Evolutionary conservation across 768 basidiomycete genomes (phyloP).

Genomic region (Phylloporus scabripes): DNA sequence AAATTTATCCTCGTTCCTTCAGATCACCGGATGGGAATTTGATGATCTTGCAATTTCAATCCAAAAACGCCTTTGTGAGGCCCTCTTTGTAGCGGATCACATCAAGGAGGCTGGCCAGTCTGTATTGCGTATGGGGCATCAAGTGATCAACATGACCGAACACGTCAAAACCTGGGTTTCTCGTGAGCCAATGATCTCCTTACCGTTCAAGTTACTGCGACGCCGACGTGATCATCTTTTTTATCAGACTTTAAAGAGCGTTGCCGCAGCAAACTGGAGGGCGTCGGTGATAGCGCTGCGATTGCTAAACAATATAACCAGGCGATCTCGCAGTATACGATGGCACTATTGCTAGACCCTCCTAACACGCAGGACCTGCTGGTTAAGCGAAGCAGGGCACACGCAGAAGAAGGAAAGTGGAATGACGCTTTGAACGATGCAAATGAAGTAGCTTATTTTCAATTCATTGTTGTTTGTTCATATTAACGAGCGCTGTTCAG

Average conservation of each 20-base stretch:
- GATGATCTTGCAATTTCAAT: neutral
- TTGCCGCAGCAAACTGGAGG: neutral
- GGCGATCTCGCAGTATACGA: too few species aligned
- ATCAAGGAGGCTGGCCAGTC: neutral
- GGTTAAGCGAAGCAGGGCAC: neutral
- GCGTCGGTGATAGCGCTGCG: neutral
- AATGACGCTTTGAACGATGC: neutral
- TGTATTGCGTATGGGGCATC: neutral
- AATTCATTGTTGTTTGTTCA: neutral
- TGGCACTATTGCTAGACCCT: neutral
- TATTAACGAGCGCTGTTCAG: neutral
- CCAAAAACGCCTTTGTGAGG: too few species aligned
- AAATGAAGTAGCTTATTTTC: neutral
- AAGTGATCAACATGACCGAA: neutral
- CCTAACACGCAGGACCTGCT: too few species aligned
- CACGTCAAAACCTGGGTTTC: neutral
- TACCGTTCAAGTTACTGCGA: too few species aligned
- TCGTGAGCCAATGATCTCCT: too few species aligned
- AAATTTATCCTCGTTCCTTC: neutral
- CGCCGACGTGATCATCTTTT: neutral
- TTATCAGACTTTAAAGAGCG: neutral
- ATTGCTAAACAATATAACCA: neutral
- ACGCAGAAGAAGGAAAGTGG: neutral
- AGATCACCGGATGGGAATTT: constrained; percentile 10
- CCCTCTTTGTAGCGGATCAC: neutral